Conservation (phyloP, 2,329 filamentous ascomycete genomes). For the Cephalotrichum gorgonifer region DNA sequence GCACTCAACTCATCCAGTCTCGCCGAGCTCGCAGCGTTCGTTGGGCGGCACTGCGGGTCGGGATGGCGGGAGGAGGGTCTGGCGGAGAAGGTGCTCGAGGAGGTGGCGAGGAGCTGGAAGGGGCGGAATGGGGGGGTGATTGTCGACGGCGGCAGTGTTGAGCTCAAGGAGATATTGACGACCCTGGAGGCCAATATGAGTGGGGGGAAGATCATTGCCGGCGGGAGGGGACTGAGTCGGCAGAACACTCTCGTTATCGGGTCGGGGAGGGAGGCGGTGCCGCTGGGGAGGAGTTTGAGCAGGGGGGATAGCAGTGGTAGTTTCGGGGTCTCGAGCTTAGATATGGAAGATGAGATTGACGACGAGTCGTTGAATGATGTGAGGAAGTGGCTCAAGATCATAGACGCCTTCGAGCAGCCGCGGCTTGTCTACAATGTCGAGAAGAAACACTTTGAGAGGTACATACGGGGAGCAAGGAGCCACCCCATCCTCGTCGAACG, state of each 20-base stretch:
- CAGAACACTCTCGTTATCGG: conserved; percentile 58
- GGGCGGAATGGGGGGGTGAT: conserved; percentile 80
- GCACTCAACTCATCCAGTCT: conserved; percentile 83
- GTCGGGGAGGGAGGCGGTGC: conserved; percentile 39
- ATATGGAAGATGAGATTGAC: conserved; percentile 46
- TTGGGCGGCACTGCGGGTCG: conserved; percentile 87
- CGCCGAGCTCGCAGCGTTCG: conserved; percentile 75
- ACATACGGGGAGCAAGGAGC: too few relatives aligned
- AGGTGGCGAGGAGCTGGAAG: conserved; percentile 88
- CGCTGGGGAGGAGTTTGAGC: conserved; percentile 30
- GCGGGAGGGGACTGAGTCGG: conserved; percentile 43
- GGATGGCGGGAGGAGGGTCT: conserved; percentile 94
- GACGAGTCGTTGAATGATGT: conserved; percentile 56
- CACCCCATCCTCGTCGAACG: too few relatives aligned
- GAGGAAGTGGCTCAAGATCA: conserved; percentile 72
- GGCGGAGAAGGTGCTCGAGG: conserved; percentile 85
- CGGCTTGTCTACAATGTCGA: conserved; percentile 62
- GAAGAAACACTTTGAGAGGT: conserved; percentile 89
- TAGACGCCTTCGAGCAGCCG: conserved; percentile 80
- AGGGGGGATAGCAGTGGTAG: conserved; percentile 57
- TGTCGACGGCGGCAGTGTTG: conserved; percentile 68
- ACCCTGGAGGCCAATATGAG: conserved; percentile 80
- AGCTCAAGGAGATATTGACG: conserved; percentile 74
- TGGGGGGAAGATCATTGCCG: conserved; percentile 59
- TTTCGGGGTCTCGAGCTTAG: conserved; percentile 47